These are phyloP conservation scores for Tuber magnatum DNA, from an alignment of 495 filamentous ascomycete genomes.

Conservation along the genomic window DNA sequence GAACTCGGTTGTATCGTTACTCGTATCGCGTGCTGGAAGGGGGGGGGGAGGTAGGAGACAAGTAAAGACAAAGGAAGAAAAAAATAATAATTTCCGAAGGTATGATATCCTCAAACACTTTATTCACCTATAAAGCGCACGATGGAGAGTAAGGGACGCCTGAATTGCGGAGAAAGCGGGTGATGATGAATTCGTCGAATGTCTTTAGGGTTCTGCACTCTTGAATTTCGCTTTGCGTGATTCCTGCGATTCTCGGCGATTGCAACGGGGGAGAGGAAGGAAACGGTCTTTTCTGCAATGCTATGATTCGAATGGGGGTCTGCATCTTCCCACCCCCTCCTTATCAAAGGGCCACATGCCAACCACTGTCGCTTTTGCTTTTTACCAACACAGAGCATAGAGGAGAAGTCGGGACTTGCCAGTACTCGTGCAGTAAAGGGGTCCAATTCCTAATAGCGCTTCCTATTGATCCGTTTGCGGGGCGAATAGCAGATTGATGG, in stretches of 20 bases:
- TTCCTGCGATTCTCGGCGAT: background rate
- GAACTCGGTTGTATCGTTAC: background rate
- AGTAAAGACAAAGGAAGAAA: background rate
- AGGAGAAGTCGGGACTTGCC: background rate
- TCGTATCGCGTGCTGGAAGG: background rate
- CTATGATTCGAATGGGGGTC: background rate
- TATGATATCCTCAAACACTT: background rate
- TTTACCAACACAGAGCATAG: background rate
- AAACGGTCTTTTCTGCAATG: background rate
- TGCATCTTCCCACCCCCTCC: background rate
- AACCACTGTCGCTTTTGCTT: background rate
- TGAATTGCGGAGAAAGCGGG: background rate
- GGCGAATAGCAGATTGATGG: background rate
- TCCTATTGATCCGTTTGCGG: background rate
- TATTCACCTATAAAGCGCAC: background rate
- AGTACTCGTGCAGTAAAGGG: background rate
- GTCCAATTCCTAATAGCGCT: background rate
- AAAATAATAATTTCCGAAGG: background rate
- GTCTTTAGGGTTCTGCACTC: background rate
- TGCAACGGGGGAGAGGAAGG: background rate
- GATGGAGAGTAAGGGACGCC: background rate
- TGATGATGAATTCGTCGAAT: background rate
- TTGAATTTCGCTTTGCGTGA: background rate
- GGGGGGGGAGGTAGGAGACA: background rate
- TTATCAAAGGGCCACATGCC: background rate